Evolutionary conservation across 139 green algal genomes (phyloP), one percentile per base, ranked within the genome.

Genomic region (Micractinium conductrix): DNA sequence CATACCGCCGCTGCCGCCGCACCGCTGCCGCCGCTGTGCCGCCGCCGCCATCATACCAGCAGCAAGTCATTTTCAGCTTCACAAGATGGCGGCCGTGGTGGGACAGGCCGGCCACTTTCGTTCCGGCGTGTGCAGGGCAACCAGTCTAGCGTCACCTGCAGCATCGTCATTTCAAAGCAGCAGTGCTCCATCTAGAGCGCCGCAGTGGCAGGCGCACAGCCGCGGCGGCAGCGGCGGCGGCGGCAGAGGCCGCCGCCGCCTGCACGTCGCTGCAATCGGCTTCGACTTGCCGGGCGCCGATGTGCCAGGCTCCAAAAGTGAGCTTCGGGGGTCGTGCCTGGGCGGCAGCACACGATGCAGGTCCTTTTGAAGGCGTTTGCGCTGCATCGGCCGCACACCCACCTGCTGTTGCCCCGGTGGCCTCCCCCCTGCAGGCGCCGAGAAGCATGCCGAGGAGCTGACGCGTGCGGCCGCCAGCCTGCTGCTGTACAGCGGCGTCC

Each of bases 361-460:
- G 14, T 37, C 65, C 33, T 16, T 42, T 44, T 17, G n/a, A n/a
- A n/a, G n/a, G n/a, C 63, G 35, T 16, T 50, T 74, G 38, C 68
- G 28, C 2, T 68, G 26, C 2, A 68, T 14, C 60, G 28, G 19
- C 26, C 28, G 60, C 19, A 21, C 53, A 30, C 19, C 53, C 53
- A 62, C 53, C 2, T 62, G 19, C 53, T 4, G 53, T 21, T 22
- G 53, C 53, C 26, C 53, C 53, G 8, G 19, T 21, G 53, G 53
- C 53, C 53, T 30, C 53, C 53, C 53, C 7, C 40, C 38, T 76
- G 42, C 72, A 79, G 72, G 63, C 37, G 83, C 65, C 2, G 75
- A 85, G 38, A 84, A 88, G 78, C 33, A 40, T 9, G 78, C 85
- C 0, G 85, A 84, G 48, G 85, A 85, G 35, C 85, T 88, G 24